Conservation (phyloP, 192 early-diverging fungal species). For the Coemansia sp. region DNA sequence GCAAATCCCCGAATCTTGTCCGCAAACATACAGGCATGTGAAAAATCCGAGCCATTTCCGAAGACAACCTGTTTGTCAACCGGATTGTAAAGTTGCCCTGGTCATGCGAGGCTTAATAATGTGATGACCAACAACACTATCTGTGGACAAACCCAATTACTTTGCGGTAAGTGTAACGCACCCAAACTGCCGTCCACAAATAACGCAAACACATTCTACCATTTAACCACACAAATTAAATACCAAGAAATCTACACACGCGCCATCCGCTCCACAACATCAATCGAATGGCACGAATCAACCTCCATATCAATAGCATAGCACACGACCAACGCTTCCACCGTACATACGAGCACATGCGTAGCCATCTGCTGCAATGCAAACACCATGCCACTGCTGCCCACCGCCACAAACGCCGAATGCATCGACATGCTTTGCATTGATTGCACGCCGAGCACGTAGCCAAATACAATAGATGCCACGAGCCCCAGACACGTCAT, state of each 20-base stretch:
- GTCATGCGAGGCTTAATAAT: no score
- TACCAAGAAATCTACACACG: constrained; percentile 16
- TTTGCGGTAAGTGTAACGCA: no score
- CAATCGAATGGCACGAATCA: constrained; percentile 44
- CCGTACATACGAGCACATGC: constrained; percentile 43
- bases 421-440: constrained; percentile 19
- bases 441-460: constrained; percentile 32
- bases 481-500: constrained; percentile 48
- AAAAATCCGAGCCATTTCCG: no score
- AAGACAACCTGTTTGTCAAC: no score
- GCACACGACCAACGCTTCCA: constrained; percentile 48
- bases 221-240: background rate
- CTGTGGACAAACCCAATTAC: no score
- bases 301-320: constrained; percentile 51
- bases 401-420: constrained; percentile 31
- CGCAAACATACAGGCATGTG: no score
- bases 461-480: constrained; percentile 37
- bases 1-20: no score
- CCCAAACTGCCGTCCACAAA: no score
- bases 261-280: constrained; percentile 41
- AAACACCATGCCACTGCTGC: constrained; percentile 42
- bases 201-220: background rate
- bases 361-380: constrained; percentile 44
- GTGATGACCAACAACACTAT: no score
- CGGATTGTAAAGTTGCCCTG: no score